Evolutionary conservation across 1,284 basidiomycete species (phyloP).

Genomic region (Hemileia vastatrix): DNA sequence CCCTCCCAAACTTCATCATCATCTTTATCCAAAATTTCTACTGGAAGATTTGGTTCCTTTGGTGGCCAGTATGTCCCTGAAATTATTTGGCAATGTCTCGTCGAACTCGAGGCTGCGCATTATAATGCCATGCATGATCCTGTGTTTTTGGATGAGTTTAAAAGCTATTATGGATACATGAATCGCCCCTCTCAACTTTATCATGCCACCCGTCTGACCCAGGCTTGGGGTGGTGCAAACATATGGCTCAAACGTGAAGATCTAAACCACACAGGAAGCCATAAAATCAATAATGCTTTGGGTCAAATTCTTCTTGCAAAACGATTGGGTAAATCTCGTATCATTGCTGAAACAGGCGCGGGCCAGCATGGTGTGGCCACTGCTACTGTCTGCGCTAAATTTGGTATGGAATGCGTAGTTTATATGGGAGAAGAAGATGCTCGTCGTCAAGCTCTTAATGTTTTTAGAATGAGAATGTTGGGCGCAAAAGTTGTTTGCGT

Average conservation of each 20-base stretch:
- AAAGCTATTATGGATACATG: slow-evolving; percentile 79
- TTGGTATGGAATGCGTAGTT: slow-evolving; percentile 87
- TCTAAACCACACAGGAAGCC: slow-evolving; percentile 84
- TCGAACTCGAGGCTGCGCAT: slow-evolving; percentile 85
- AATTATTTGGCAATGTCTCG: slow-evolving; percentile 77
- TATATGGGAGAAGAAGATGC: slow-evolving; percentile 99
- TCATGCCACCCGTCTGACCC: slow-evolving; percentile 62
- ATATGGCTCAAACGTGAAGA: slow-evolving; percentile 99
- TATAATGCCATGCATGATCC: slow-evolving; percentile 76
- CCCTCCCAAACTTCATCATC: not conserved
- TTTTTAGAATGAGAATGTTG: slow-evolving; percentile 95
- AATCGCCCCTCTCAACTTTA: slow-evolving; percentile 65
- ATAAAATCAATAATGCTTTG: slow-evolving; percentile 94
- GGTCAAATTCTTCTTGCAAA: slow-evolving; percentile 89
- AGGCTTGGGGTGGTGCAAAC: slow-evolving; percentile 71
- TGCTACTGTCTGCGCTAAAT: slow-evolving; percentile 93
- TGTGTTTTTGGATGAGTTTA: slow-evolving; percentile 85
- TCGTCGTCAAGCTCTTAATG: slow-evolving; percentile 85
- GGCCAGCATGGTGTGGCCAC: slow-evolving; percentile 99
- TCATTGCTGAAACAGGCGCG: slow-evolving; percentile 97
- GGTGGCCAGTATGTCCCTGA: slow-evolving; percentile 97
- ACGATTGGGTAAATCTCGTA: slow-evolving; percentile 85
- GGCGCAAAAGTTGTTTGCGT: slow-evolving; percentile 88
- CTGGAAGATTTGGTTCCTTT: slow-evolving; percentile 82
- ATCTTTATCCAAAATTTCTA: too few relatives aligned